Conservation (phyloP, 2,329 filamentous ascomycete species). For the Fusarium lateritium region DNA sequence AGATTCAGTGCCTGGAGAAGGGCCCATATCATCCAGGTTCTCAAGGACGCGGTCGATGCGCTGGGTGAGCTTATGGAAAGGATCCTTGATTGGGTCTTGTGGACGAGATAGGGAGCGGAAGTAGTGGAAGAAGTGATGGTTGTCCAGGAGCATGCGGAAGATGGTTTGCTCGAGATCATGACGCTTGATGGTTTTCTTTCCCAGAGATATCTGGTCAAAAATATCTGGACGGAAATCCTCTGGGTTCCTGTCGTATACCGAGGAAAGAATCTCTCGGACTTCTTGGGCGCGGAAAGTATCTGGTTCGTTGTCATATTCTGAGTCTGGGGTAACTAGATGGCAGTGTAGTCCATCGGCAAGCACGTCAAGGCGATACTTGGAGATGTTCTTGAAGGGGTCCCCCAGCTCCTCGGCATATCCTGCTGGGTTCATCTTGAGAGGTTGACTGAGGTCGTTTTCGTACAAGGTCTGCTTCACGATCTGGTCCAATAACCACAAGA, state of each 20-base stretch:
- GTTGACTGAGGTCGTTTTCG: constrained; percentile 54
- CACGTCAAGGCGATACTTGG: constrained; percentile 66
- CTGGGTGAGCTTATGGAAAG: constrained; percentile 64
- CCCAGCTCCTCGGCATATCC: constrained; percentile 64
- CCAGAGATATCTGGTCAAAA: constrained; percentile 52
- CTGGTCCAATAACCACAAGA: constrained; percentile 69
- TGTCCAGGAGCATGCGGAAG: constrained; percentile 67
- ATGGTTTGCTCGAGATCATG: constrained; percentile 66
- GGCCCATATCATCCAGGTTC: constrained; percentile 54
- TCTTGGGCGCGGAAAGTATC: constrained; percentile 62
- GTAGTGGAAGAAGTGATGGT: constrained; percentile 69
- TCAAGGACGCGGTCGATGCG: constrained; percentile 64
- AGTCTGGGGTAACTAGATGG: constrained; percentile 55
- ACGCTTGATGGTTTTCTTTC: constrained; percentile 57
- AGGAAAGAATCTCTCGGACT: constrained; percentile 66
- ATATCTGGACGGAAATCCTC: constrained; percentile 65
- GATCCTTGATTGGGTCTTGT: constrained; percentile 61
- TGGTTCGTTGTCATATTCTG: constrained; percentile 50
- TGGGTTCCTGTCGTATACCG: constrained; percentile 57
- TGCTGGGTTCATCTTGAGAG: constrained; percentile 59
- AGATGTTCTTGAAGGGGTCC: constrained; percentile 64
- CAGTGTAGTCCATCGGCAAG: constrained; percentile 68
- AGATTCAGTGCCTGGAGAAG: constrained; percentile 46
- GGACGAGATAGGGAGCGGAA: constrained; percentile 64
- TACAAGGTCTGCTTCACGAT: constrained; percentile 64